phyloP scores from a whole-genome alignment of 2,329 filamentous ascomycete genomes.

The Stemphylium lycopersici region DNA sequence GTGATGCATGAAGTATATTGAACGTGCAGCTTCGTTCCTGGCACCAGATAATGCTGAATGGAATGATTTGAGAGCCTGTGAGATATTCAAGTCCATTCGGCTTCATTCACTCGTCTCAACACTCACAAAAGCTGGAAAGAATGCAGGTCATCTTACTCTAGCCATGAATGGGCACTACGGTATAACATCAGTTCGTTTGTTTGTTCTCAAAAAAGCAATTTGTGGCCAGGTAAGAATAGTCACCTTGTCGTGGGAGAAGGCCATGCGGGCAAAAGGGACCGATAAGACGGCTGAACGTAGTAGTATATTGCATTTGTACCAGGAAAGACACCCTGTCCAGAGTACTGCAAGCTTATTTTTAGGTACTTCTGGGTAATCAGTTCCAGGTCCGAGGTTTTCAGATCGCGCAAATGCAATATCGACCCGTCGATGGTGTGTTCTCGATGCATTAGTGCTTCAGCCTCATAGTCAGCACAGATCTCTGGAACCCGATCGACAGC shows the following conservation, averaged over 20 bases:
- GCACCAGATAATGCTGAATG: slow-evolving; percentile 13
- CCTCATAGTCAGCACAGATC: slow-evolving; percentile 20
- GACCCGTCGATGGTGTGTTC: slow-evolving; percentile 24
- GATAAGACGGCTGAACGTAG: slow-evolving; percentile 6
- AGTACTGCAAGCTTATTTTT: slow-evolving; percentile 15
- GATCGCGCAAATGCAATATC: slow-evolving; percentile 25
- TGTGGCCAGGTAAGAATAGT: not conserved
- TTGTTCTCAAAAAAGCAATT: not conserved
- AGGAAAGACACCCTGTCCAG: not conserved
- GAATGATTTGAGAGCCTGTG: not conserved
- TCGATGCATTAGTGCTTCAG: slow-evolving; percentile 27
- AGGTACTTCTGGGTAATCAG: not conserved
- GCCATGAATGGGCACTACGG: too few relatives aligned
- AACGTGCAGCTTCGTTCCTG: slow-evolving; percentile 16
- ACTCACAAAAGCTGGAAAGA: too few relatives aligned
- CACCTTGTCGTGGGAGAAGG: not conserved
- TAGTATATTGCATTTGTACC: slow-evolving; percentile 14
- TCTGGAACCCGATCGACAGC: not conserved
- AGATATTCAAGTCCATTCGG: not conserved
- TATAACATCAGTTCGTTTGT: too few relatives aligned
- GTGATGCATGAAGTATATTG: slow-evolving; percentile 32
- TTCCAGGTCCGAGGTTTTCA: slow-evolving; percentile 14
- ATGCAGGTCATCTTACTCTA: too few relatives aligned
- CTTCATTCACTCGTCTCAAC: too few relatives aligned
- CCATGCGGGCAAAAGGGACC: slow-evolving; percentile 5